phyloP scores from a whole-genome alignment of 768 basidiomycete genomes.

The Fistulinella prunicolor region DNA sequence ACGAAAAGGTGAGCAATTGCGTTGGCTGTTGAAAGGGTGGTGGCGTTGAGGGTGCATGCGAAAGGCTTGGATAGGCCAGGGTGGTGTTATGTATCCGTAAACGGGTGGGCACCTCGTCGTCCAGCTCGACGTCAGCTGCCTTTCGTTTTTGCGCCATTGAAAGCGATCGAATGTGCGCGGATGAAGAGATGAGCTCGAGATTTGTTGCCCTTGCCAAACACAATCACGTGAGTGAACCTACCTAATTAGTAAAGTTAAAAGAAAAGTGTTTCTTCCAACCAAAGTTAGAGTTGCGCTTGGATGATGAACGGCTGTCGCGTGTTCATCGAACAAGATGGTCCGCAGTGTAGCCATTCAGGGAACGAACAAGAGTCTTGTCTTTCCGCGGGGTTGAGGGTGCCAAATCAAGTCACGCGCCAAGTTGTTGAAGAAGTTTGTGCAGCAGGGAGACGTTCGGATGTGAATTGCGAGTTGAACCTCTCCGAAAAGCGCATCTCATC shows the following conservation, averaged over 20 bases:
- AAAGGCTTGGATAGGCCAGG: slow-evolving; percentile 26
- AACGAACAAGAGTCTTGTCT: neutral
- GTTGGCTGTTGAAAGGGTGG: slow-evolving; percentile 68
- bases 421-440: too few relatives aligned
- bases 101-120: slow-evolving; percentile 1
- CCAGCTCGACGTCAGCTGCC: slow-evolving; percentile 16
- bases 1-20: slow-evolving; percentile 70
- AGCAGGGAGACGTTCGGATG: too few relatives aligned
- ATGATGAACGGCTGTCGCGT: too few relatives aligned
- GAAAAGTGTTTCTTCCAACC: too few relatives aligned
- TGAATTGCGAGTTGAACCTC: neutral
- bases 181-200: too few relatives aligned
- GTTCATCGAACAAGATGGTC: too few relatives aligned
- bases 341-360: too few relatives aligned
- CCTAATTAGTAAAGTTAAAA: too few relatives aligned
- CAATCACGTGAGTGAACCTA: too few relatives aligned
- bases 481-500: neutral
- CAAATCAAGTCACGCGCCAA: neutral
- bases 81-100: slow-evolving; percentile 3
- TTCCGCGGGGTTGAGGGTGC: neutral
- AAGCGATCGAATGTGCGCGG: too few relatives aligned
- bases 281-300: too few relatives aligned
- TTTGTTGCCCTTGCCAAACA: too few relatives aligned
- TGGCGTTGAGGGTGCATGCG: slow-evolving; percentile 17
- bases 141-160: slow-evolving; percentile 31